These are phyloP conservation scores for Talaromyces marneffei DNA, from an alignment of 2,329 filamentous ascomycete genomes.

Conservation along the genomic window DNA sequence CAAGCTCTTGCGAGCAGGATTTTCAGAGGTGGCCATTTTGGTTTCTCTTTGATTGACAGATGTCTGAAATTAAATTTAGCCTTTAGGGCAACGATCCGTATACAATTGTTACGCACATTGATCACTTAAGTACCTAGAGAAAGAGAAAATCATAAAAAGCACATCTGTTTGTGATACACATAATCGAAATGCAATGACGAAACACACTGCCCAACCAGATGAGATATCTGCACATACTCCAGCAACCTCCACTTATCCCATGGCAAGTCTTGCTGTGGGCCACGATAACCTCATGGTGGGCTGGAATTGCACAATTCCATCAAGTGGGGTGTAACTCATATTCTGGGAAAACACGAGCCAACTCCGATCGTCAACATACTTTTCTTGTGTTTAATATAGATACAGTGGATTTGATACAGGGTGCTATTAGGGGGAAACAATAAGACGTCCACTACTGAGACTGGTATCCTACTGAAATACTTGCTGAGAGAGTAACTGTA, in stretches of 20 bases:
- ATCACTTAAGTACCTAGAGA: neutral
- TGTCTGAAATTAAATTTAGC: neutral
- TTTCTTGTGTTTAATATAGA: neutral
- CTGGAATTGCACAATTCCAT: no score
- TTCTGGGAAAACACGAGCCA: no score
- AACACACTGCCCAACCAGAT: no score
- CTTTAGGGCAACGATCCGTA: neutral
- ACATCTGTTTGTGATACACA: neutral
- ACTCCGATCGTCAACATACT: neutral
- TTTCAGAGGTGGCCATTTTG: conserved; percentile 15
- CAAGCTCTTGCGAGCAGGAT: conserved; percentile 38
- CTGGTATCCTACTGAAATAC: no score
- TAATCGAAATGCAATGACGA: neutral
- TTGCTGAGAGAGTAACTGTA: no score
- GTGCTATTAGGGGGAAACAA: no score
- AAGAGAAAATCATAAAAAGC: neutral
- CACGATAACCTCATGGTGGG: neutral
- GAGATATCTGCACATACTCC: neutral
- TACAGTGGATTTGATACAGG: neutral
- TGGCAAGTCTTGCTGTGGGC: neutral
- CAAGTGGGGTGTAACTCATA: neutral
- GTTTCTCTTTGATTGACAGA: neutral
- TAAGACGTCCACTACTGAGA: no score
- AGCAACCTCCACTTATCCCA: neutral
- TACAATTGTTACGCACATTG: neutral